Conservation (phyloP, 805 yeast genomes). For the Metschnikowia matae region DNA sequence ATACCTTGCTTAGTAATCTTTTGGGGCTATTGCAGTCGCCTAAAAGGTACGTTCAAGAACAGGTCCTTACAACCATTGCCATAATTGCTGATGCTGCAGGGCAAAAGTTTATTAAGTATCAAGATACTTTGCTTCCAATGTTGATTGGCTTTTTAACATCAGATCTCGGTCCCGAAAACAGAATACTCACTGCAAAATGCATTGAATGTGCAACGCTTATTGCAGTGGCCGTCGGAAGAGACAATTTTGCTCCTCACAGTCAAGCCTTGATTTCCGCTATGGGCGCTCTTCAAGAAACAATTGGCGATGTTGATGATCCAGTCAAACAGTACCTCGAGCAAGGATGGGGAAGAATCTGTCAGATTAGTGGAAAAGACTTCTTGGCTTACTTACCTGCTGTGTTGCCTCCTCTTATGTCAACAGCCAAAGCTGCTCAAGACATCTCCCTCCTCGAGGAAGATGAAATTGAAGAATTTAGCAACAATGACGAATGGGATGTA, state of each 20-base stretch:
- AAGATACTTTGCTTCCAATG: constrained; percentile 91
- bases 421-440: constrained; percentile 89
- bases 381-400: constrained; percentile 79
- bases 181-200: constrained; percentile 83
- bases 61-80: constrained; percentile 93
- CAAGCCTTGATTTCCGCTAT: constrained; percentile 69
- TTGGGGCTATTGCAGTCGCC: constrained; percentile 77
- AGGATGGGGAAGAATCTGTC: constrained; percentile 94
- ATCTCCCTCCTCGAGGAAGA: constrained; percentile 85
- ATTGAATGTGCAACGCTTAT: constrained; percentile 94
- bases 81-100: constrained; percentile 97
- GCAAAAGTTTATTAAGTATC: constrained; percentile 80
- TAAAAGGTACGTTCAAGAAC: constrained; percentile 93
- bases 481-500: constrained; percentile 93
- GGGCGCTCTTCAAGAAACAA: constrained; percentile 62
- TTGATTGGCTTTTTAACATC: constrained; percentile 72
- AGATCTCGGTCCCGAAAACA: constrained; percentile 73
- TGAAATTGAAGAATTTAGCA: constrained; percentile 74
- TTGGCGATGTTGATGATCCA: constrained; percentile 74
- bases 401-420: constrained; percentile 79
- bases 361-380: constrained; percentile 80
- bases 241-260: constrained; percentile 73
- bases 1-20: constrained; percentile 68
- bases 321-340: constrained; percentile 82
- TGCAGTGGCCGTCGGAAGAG: constrained; percentile 92